Conservation (phyloP, 2,329 filamentous ascomycete genomes). For the Blastomyces emzantsi region DNA sequence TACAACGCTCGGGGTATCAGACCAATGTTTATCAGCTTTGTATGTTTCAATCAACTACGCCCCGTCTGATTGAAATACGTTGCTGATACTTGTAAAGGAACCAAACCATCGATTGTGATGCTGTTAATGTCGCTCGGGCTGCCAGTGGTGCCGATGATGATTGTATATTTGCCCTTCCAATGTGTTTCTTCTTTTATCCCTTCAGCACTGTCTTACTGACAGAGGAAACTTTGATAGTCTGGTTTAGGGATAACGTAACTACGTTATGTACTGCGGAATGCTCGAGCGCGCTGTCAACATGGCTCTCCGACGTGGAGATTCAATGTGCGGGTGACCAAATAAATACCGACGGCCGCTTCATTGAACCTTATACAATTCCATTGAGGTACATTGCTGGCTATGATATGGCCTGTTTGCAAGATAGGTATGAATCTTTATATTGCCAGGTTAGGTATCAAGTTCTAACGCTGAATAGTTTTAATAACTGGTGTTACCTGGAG, state of each 20-base stretch:
- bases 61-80: neutral
- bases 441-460: neutral
- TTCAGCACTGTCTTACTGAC: conserved; percentile 1
- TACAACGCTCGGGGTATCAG: conserved; percentile 13
- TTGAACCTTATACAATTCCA: conserved; percentile 16
- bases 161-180: conserved; percentile 9
- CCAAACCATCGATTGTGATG: conserved; percentile 16
- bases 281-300: conserved; percentile 12
- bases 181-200: neutral
- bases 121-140: conserved; percentile 15
- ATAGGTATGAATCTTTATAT: conserved; percentile 11
- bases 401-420: conserved; percentile 16
- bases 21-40: conserved; percentile 15
- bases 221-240: conserved; percentile 9
- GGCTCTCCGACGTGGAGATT: conserved; percentile 15
- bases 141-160: conserved; percentile 14
- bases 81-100: conserved; percentile 12
- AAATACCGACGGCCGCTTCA: conserved; percentile 11
- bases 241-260: conserved; percentile 16
- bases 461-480: conserved; percentile 12
- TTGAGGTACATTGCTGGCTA: conserved; percentile 16
- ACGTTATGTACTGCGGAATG: conserved; percentile 15
- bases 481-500: conserved; percentile 17
- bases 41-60: conserved; percentile 8
- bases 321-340: conserved; percentile 14